Evolutionary conservation across 2,329 filamentous ascomycete species (phyloP).

Genomic region (Drechslera avenae): DNA sequence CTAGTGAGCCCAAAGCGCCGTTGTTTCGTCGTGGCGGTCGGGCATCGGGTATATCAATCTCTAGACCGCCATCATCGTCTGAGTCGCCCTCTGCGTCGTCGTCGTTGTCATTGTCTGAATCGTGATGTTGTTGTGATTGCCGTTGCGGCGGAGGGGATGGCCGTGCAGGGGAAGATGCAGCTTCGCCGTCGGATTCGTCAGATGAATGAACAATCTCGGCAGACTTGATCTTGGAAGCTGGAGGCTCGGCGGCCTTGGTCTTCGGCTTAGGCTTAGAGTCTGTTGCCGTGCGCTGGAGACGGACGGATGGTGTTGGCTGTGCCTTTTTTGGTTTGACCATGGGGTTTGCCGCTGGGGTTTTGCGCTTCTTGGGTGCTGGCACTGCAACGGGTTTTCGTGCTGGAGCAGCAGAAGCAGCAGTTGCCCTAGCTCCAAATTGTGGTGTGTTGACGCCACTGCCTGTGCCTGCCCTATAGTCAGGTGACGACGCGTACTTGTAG

Average conservation of each 20-base stretch:
- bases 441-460: constrained; percentile 40
- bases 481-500: constrained; percentile 32
- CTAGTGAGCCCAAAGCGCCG: constrained; percentile 29
- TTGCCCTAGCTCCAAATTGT: constrained; percentile 29
- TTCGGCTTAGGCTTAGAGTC: constrained; percentile 19
- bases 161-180: constrained; percentile 11
- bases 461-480: constrained; percentile 37
- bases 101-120: constrained; percentile 18
- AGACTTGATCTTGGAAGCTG: constrained; percentile 41
- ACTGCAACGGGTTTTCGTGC: constrained; percentile 18
- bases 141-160: constrained; percentile 25
- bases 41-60: constrained; percentile 43
- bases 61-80: constrained; percentile 33
- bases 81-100: constrained; percentile 29
- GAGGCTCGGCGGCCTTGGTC: constrained; percentile 24
- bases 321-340: constrained; percentile 34
- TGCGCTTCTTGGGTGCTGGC: constrained; percentile 38
- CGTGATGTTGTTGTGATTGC: constrained; percentile 3
- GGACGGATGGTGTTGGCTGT: constrained; percentile 35
- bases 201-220: constrained; percentile 40
- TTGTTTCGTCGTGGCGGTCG: constrained; percentile 23
- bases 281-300: constrained; percentile 43
- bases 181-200: constrained; percentile 34
- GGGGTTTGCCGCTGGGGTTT: constrained; percentile 27
- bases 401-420: constrained; percentile 11